Evolutionary conservation across 1,139 yeast species (phyloP).

Genomic region (Zygosaccharomyces pseudobailii): DNA sequence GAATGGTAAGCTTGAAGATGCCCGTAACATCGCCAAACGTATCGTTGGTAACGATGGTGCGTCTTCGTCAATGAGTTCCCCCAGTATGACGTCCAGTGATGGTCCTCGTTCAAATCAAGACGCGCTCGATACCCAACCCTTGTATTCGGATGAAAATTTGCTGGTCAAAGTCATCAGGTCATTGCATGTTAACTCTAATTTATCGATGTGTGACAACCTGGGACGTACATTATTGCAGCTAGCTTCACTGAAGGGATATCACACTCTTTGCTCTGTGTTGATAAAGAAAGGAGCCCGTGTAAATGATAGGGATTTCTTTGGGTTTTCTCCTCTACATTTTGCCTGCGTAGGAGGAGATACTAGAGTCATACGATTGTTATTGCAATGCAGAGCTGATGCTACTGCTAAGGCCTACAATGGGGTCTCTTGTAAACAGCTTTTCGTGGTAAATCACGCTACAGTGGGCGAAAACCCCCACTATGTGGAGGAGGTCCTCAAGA

Average conservation of each 20-base stretch:
- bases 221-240: conserved; percentile 88
- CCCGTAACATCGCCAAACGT: conserved; percentile 81
- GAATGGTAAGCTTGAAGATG: conserved; percentile 92
- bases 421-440: conserved; percentile 44
- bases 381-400: conserved; percentile 56
- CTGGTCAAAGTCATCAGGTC: conserved; percentile 61
- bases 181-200: conserved; percentile 47
- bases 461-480: conserved; percentile 16
- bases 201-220: conserved; percentile 74
- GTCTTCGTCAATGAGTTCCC: conserved; percentile 15
- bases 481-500: conserved; percentile 16
- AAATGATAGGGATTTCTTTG: conserved; percentile 37
- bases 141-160: conserved; percentile 48
- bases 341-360: conserved; percentile 75
- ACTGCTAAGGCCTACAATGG: conserved; percentile 55
- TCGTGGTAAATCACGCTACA: conserved; percentile 36
- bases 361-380: conserved; percentile 25
- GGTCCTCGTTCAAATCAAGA: conserved; percentile 7
- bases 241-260: conserved; percentile 71
- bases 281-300: conserved; percentile 64
- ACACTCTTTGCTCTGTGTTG: conserved; percentile 55
- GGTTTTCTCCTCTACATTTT: conserved; percentile 80
- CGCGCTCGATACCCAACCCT: conserved; percentile 4
- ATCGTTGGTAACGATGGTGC: conserved; percentile 58
- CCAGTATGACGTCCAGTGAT: conserved; percentile 14